Base-by-base conservation (phyloP, 2,329 filamentous ascomycete genomes). In the Aspergillus caelatus region DNA sequence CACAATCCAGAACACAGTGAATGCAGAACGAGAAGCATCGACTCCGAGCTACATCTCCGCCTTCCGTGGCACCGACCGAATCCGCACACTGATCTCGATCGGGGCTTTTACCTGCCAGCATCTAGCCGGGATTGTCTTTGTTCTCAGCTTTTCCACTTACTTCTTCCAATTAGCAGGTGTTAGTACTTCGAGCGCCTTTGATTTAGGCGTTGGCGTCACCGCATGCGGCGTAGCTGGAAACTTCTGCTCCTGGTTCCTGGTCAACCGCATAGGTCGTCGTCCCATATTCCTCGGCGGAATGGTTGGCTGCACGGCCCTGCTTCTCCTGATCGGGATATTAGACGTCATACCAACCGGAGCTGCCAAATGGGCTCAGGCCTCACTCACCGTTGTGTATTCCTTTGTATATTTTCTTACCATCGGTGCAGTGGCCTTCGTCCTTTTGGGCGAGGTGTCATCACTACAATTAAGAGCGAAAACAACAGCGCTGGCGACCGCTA, bases 151-250 rank as follows among this genome's bases (percentile, higher is more conserved):
- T 39, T 75, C 77, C 6, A 81, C 78, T 4, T 84, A 83, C 70
- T 84, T 84, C 74, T 83, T 84, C 72, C 71, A 82, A 56, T 77
- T 77, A 8, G 80, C 80, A 5, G 80, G 81, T 1, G 21, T 66
- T 4, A 23, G 21, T 3, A 53, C 55, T 3, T 30, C 55, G 2
- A 28, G 62, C 46, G 74, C 78, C 1, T 81, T 80, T 61, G 69
- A 76, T n/a, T 72, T 79, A 23, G 77, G 77, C 6, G 75, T 73
- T 41, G 69, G 69, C 55, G 48, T 63, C 53, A 65, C 53, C 4
- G 57, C 54, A 5, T 65, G 43, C 58, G 78, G 78, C 23, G 73
- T 82, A 7, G 65, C 77, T 14, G 80, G 78, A 10, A 79, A 75
- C 56, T 67, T 77, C n/a, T 62, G 73, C 57, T 73, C 72, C 26